phyloP scores from a whole-genome alignment of 192 early-diverging fungal genomes.

The Coemansia sp. region DNA sequence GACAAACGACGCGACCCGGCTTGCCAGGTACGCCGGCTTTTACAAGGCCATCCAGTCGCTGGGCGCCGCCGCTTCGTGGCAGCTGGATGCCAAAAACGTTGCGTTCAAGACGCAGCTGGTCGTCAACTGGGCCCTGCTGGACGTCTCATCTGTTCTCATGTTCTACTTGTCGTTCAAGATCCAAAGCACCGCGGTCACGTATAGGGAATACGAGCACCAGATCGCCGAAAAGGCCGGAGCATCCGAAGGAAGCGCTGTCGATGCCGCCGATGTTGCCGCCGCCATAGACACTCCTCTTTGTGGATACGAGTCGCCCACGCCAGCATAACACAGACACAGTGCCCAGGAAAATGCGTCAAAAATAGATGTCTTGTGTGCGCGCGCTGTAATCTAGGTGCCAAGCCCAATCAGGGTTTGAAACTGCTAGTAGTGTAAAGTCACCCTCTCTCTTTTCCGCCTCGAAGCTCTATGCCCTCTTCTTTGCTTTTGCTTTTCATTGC shows the following conservation, averaged over 20 bases:
- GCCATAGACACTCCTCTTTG: slow-evolving; percentile 1
- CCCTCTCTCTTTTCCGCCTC: neutral
- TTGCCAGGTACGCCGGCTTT: slow-evolving; percentile 68
- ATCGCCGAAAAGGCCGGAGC: neutral
- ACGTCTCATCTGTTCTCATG: slow-evolving; percentile 8
- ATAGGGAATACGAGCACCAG: neutral
- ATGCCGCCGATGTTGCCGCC: no score
- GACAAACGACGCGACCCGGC: slow-evolving; percentile 64
- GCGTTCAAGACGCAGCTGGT: slow-evolving; percentile 10
- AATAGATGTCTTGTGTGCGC: no score
- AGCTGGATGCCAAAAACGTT: slow-evolving; percentile 11
- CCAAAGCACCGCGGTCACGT: neutral
- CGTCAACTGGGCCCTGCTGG: slow-evolving; percentile 13
- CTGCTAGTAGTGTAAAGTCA: no score
- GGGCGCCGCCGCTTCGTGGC: slow-evolving; percentile 62
- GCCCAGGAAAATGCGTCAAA: no score
- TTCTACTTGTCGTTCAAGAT: slow-evolving; percentile 9
- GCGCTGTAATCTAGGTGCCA: no score
- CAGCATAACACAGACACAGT: neutral
- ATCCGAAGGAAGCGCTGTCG: neutral
- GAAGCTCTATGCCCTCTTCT: no score
- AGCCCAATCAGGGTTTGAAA: no score
- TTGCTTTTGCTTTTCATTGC: slow-evolving; percentile 3
- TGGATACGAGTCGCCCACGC: neutral
- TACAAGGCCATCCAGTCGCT: slow-evolving; percentile 80